These are phyloP conservation scores for Penicillium fimorum DNA, from an alignment of 495 filamentous ascomycete species.

Conservation along the genomic window DNA sequence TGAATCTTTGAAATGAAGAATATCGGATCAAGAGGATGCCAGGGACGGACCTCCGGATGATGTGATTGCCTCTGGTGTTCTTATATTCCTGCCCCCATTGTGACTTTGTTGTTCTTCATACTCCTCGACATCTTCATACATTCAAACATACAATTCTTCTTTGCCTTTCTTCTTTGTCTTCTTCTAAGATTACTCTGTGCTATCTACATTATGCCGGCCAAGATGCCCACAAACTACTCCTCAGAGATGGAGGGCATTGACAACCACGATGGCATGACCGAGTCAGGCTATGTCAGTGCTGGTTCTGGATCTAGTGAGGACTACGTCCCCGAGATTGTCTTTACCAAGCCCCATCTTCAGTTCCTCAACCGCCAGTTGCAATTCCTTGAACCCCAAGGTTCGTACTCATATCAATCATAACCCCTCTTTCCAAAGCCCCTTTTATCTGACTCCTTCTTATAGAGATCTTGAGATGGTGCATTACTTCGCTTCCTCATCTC, in stretches of 20 bases:
- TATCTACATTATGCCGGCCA: conserved; percentile 41
- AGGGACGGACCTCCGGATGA: conserved; percentile 32
- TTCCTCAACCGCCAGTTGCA: conserved; percentile 87
- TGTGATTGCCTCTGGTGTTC: conserved; percentile 35
- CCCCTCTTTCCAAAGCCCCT: conserved; percentile 11
- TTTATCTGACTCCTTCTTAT: conserved; percentile 28
- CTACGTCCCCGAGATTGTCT: conserved; percentile 71
- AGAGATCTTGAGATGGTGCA: conserved; percentile 91
- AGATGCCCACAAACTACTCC: conserved; percentile 39
- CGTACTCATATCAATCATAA: conserved; percentile 15
- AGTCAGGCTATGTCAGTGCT: conserved; percentile 89
- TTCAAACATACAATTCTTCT: conserved; percentile 10
- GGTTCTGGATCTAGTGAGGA: conserved; percentile 62
- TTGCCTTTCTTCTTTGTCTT: conserved; percentile 4
- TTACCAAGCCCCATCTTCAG: conserved; percentile 84
- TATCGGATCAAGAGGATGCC: conserved; percentile 25
- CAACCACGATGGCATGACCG: conserved; percentile 44
- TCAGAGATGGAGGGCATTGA: conserved; percentile 41
- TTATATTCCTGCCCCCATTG: conserved; percentile 32
- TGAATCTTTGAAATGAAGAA: background rate
- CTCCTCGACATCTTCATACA: conserved; percentile 9
- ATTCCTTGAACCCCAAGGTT: conserved; percentile 73
- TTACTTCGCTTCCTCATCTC: conserved; percentile 82
- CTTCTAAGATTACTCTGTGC: background rate
- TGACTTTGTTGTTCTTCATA: conserved; percentile 22